Percentiles rank a stretch among this genome's conserved stretches.
These are phyloP conservation scores for Ciborinia camelliae DNA, from an alignment of 2,329 filamentous ascomycete genomes.

Conservation along the genomic window DNA sequence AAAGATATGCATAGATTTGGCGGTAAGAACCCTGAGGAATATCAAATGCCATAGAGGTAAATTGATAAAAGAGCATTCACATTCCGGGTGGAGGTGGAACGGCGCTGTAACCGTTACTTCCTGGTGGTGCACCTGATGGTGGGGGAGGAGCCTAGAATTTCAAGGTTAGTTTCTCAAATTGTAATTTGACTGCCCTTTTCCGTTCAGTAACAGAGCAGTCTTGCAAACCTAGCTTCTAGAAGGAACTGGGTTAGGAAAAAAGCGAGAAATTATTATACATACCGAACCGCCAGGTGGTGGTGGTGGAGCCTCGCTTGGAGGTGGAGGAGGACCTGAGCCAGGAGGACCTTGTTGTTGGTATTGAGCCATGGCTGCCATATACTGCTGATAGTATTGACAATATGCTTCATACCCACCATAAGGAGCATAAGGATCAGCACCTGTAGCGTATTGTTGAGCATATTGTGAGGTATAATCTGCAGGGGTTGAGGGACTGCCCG, in stretches of 20 bases:
- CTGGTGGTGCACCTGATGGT: constrained; percentile 52
- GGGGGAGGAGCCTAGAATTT: constrained; percentile 51
- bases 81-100: constrained; percentile 53
- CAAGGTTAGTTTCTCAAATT: constrained; percentile 18
- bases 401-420: constrained; percentile 85
- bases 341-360: constrained; percentile 44
- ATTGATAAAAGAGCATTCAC: constrained; percentile 30
- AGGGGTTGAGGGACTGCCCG: constrained; percentile 44
- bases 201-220: not conserved
- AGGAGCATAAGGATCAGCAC: constrained; percentile 78
- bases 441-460: constrained; percentile 69
- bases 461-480: constrained; percentile 77
- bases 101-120: constrained; percentile 55
- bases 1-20: constrained; percentile 14
- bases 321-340: constrained; percentile 48
- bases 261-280: constrained; percentile 14
- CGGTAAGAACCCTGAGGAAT: not conserved
- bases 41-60: not conserved
- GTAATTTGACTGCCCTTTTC: not conserved
- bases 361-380: constrained; percentile 55
- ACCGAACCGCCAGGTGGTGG: constrained; percentile 55
- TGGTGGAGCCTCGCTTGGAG: constrained; percentile 55
- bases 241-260: constrained; percentile 7
- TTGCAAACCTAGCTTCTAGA: constrained; percentile 1
- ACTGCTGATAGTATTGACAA: constrained; percentile 71